These are phyloP conservation scores for Tulasnella sp. DNA, from an alignment of 768 basidiomycete genomes.

Conservation along the genomic window DNA sequence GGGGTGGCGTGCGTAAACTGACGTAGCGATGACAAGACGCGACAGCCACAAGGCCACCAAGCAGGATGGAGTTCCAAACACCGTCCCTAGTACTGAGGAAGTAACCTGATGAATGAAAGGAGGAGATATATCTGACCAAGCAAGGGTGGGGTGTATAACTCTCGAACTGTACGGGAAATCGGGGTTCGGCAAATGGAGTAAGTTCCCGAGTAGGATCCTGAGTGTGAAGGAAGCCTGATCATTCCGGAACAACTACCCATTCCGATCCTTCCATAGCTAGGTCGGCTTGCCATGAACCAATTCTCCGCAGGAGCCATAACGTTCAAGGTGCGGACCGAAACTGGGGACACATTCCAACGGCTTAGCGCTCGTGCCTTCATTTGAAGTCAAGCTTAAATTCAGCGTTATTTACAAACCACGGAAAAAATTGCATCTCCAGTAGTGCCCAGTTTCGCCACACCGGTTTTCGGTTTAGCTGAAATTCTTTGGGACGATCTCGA, in stretches of 20 bases:
- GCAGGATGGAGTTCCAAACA: background rate
- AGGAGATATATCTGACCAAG: background rate
- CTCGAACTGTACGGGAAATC: background rate
- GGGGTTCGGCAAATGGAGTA: background rate
- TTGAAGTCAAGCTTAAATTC: background rate
- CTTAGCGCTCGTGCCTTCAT: background rate
- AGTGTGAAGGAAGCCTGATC: background rate
- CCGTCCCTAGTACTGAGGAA: background rate
- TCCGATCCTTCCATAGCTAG: conserved; percentile 68
- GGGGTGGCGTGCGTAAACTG: background rate
- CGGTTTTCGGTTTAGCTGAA: background rate
- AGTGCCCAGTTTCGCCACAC: background rate
- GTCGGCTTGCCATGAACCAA: conserved; percentile 81
- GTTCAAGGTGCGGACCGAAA: no score
- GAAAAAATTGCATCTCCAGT: background rate
- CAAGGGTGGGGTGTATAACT: background rate
- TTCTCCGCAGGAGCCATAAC: conserved; percentile 55
- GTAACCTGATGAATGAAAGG: background rate
- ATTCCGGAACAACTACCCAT: conserved; percentile 6
- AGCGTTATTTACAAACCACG: background rate
- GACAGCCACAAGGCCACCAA: no score
- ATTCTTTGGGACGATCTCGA: conserved; percentile 30
- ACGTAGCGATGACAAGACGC: background rate
- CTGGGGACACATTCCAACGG: conserved; percentile 45
- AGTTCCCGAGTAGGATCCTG: background rate